Percentiles rank a stretch among this genome's conserved stretches.
Evolutionary conservation across 1,284 basidiomycete genomes (phyloP).

Genomic region (Rhodofomes roseus): DNA sequence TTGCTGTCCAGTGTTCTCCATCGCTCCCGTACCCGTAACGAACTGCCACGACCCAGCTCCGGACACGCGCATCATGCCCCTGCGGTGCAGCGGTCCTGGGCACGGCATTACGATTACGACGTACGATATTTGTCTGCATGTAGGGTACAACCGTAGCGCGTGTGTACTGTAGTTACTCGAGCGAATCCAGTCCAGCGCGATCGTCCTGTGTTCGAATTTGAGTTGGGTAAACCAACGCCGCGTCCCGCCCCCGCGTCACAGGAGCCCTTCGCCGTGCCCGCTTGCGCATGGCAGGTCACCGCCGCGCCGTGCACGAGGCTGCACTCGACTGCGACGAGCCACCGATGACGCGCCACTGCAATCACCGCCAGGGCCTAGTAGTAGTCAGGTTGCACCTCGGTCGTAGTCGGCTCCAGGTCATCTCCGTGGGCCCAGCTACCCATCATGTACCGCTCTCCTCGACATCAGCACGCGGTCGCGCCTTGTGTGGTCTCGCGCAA

Average conservation of each 20-base stretch:
- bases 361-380: not conserved
- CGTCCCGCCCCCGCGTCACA: not conserved
- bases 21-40: slow-evolving; percentile 2
- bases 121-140: slow-evolving; percentile 4
- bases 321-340: not conserved
- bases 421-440: too few species aligned
- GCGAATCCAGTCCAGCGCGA: not conserved
- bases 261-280: not conserved
- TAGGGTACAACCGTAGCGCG: not conserved
- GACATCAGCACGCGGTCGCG: not conserved
- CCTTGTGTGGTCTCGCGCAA: not conserved
- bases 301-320: not conserved
- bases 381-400: not conserved
- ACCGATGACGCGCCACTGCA: not conserved
- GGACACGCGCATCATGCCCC: not conserved
- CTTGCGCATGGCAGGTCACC: not conserved
- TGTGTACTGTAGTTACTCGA: not conserved
- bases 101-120: slow-evolving; percentile 7
- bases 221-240: not conserved
- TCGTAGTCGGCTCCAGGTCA: not conserved
- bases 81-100: not conserved
- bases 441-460: too few species aligned
- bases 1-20: slow-evolving; percentile 1
- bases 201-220: not conserved
- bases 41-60: slow-evolving; percentile 1